Evolutionary conservation across 2,329 filamentous ascomycete species (phyloP).

Genomic region (Grosmannia clavigera): DNA sequence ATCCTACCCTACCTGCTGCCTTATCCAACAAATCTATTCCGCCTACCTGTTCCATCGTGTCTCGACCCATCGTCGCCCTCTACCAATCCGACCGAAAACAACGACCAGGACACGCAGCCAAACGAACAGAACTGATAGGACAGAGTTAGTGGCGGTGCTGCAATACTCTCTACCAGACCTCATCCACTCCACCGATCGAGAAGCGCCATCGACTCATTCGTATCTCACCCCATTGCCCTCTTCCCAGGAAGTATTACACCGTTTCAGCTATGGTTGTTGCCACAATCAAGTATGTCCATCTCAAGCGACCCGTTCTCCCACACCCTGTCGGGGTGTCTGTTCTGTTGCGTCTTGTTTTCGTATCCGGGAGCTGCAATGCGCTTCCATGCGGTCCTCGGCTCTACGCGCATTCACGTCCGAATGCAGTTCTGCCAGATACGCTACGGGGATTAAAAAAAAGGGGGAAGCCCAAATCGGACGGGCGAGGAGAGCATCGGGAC

Average conservation of each 20-base stretch:
- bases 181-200: background rate
- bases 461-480: background rate
- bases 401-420: background rate
- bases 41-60: background rate
- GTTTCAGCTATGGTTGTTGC: conserved; percentile 45
- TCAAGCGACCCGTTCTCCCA: conserved; percentile 12
- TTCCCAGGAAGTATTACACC: conserved; percentile 12
- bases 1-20: conserved; percentile 2
- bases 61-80: background rate
- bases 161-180: background rate
- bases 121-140: background rate
- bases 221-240: background rate
- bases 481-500: background rate
- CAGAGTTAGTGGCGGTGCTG: background rate
- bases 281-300: conserved; percentile 47
- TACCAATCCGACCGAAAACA: background rate
- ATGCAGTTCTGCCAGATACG: background rate
- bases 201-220: background rate
- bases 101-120: background rate
- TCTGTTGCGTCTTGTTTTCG: background rate
- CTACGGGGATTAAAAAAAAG: background rate
- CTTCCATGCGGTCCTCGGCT: background rate
- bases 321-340: background rate
- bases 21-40: background rate
- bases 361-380: background rate